Base-by-base conservation (phyloP, 805 yeast genomes). In the Allodekkera sacchari region DNA sequence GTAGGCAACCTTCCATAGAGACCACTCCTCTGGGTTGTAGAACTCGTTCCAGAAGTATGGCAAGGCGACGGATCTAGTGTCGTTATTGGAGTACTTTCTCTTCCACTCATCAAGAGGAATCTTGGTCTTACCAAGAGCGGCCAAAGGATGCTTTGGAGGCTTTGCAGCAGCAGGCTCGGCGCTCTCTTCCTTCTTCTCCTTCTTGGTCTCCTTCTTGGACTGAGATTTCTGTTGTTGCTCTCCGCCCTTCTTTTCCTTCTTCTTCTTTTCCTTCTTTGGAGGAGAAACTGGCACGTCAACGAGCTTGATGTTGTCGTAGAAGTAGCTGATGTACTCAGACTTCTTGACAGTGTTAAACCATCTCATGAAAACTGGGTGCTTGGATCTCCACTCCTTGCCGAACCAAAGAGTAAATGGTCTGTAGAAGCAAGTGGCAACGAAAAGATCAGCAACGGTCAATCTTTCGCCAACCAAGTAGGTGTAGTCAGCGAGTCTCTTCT, bases 1-100 rank as follows among this genome's bases (percentile, higher is more conserved):
- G 88, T 82, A 89, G 59, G 77, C 94, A 53, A 88, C 94, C 73
- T 73, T 84, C 85, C 85, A 89, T 52, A 89, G 62, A 35, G 97
- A 88, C 85, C 88, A 89, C 66, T 89, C 97, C 44, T 76, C 71
- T 45, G 92, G 77, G 68, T 89, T 80, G 73, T 71, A 89, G 69
- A 82, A 78, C 61, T 81, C 82, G 45, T 66, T 56, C 96, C 96
- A 92, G 88, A 89, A 92, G 88, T 89, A 92, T 60, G 97, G 97
- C 49, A 89, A 71, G 46, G 96, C 95, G 47, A 64, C 77, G 59
- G 76, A 79, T 68, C 96, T 83, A 59, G 97, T 89, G 54, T 92
- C 97, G 68, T 85, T 89, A 74, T 89, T 92, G 44, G 96, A 87
- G 80, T 92, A 89, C 46, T 66, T 66, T 70, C 96, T 82, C 77